Percentiles rank a stretch among this genome's conserved stretches.
phyloP scores from a whole-genome alignment of 176 grass and related monocot species.

The Lolium perenne region DNA sequence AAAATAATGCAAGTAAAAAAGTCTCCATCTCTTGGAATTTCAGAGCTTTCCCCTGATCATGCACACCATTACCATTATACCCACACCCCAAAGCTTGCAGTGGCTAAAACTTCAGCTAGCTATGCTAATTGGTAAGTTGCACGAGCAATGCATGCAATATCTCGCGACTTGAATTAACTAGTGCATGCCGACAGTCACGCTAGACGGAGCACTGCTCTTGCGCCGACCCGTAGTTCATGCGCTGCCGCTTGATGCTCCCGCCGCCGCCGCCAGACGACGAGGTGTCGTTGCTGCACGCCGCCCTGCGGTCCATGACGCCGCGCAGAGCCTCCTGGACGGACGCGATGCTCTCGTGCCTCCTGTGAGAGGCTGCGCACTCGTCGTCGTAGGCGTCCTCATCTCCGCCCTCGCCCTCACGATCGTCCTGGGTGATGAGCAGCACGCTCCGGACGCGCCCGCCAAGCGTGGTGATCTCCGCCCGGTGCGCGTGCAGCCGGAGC shows the following conservation, averaged over 20 bases:
- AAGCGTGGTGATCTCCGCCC: conserved; percentile 89
- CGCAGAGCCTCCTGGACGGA: conserved; percentile 85
- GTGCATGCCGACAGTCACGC: conserved; percentile 23
- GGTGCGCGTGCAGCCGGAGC: conserved; percentile 62
- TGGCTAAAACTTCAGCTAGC: conserved; percentile 27
- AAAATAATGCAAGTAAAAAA: conserved; percentile 54
- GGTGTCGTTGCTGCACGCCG: conserved; percentile 63
- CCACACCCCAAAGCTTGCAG: conserved; percentile 25
- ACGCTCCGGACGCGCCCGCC: conserved; percentile 93
- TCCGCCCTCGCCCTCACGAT: not conserved
- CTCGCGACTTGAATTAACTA: not conserved
- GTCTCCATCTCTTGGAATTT: conserved; percentile 50
- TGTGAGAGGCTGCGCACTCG: conserved; percentile 28
- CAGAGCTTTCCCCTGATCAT: not conserved
- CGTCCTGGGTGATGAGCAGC: conserved; percentile 72
- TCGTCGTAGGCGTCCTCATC: not conserved
- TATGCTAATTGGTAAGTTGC: conserved; percentile 7
- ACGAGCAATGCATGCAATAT: conserved; percentile 34
- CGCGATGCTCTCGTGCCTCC: conserved; percentile 72
- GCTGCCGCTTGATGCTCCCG: conserved; percentile 82
- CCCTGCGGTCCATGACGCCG: conserved; percentile 70
- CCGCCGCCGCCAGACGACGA: conserved; percentile 52
- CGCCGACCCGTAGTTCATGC: conserved; percentile 69
- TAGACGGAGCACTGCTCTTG: conserved; percentile 59
- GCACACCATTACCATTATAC: conserved; percentile 52